Conservation (phyloP, 768 basidiomycete genomes). For the Candolleomyces eurysporus region DNA sequence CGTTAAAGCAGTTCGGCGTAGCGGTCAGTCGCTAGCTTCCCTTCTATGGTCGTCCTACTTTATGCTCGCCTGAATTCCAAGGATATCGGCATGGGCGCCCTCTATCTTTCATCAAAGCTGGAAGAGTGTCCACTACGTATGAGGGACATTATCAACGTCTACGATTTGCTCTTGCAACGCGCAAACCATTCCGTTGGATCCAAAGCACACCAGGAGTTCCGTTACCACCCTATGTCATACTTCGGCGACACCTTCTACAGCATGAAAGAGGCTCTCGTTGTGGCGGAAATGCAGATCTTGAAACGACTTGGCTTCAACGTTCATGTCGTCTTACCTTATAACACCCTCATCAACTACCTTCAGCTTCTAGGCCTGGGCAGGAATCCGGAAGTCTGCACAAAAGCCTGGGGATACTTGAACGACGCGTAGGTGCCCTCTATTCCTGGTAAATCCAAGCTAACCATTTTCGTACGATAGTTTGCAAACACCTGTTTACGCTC, state of each 20-base stretch:
- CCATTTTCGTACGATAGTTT: slow-evolving; percentile 48
- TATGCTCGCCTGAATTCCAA: slow-evolving; percentile 27
- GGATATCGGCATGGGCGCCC: slow-evolving; percentile 89
- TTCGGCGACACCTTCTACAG: slow-evolving; percentile 90
- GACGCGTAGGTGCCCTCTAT: slow-evolving; percentile 70
- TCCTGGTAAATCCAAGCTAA: not conserved
- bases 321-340: slow-evolving; percentile 89
- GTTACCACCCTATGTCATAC: slow-evolving; percentile 85
- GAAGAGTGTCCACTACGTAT: slow-evolving; percentile 91
- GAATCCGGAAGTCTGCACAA: slow-evolving; percentile 64
- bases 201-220: slow-evolving; percentile 42
- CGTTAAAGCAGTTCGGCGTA: slow-evolving; percentile 92
- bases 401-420: slow-evolving; percentile 94
- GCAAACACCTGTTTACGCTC: slow-evolving; percentile 89
- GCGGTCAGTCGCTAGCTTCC: slow-evolving; percentile 56
- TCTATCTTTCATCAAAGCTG: slow-evolving; percentile 86
- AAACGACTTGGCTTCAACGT: slow-evolving; percentile 96
- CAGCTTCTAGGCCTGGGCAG: slow-evolving; percentile 82
- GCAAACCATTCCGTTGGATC: slow-evolving; percentile 49
- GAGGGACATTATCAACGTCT: slow-evolving; percentile 92
- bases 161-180: slow-evolving; percentile 84
- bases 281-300: slow-evolving; percentile 96
- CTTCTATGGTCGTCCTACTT: slow-evolving; percentile 2
- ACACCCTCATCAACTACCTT: slow-evolving; percentile 92
- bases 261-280: slow-evolving; percentile 89